Base-by-base conservation (phyloP, 306 rosid species). In the Cicer pinnatifidum region DNA sequence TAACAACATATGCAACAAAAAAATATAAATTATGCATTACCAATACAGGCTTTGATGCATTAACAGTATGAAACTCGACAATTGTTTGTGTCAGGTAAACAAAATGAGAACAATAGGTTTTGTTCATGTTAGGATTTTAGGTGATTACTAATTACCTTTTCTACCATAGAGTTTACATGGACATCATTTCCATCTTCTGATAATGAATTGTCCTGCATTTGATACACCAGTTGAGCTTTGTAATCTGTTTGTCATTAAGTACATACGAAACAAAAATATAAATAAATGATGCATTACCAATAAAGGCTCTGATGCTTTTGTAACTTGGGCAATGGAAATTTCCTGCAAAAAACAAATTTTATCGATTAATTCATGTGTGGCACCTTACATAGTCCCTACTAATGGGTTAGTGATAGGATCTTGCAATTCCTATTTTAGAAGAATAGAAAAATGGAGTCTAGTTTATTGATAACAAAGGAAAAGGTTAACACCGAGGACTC, bases 201-300 rank as follows among this genome's bases (percentile, higher is more conserved):
- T 35, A 67, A 65, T 46, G 77, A 43, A 65, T 61, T 81, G 35
- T 79, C 88, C 86, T 85, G 79, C 77, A 73, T 13, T 45, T 60
- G 70, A 70, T 77, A 72, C 59, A 72, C 64, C 75, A 72, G 13
- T 10, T 17, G 58, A 78, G 75, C 45, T 8, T 73, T 69, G 54
- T 6, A 66, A 67, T 37, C 53, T 71, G 1, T 43, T 57, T 53
- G 20, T 54, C 71, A 76, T n/a, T 11, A 20, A 60, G 1, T 71
- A 52, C n/a, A 63, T 5, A 17, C 70, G 20, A 59, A 66, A 57
- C 67, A 5, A 71, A 17, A 16, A 51, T 57, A 58, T 66, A 47
- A 20, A 58, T 66, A 47, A 20, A 71, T 40, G 39, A 50, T 46
- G 19, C 45, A 48, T 12, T 67, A 83, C 79, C 71, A 56, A 58